Evolutionary conservation across 352 stramenopile species (phyloP), one percentile per base, ranked within the genome.

Genomic region (Pythium brachiatum): DNA sequence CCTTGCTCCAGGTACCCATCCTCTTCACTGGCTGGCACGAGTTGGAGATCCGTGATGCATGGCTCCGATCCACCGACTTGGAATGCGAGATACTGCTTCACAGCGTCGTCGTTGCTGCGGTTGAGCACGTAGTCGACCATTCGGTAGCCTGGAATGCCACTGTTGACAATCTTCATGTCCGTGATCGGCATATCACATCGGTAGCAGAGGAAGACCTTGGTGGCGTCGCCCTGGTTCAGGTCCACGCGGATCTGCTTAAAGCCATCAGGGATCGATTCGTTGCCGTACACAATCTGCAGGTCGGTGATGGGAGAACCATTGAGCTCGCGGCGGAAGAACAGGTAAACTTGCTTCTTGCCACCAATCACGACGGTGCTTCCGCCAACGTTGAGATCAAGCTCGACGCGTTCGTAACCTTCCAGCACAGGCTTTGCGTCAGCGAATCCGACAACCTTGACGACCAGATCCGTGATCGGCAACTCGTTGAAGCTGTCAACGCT

Each of bases 181-280:
- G 84, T 94, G 57, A 96, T 89, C 7, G 87, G 87, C 84, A 95
- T 94, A 66, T 96, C 87, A 57, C 84, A 90, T 3, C 86, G 82
- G 60, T 95, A 96, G 62, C 87, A 96, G 29, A 96, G 62, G 48
- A 89, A 93, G 6, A 94, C 84, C 39, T 90, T 93, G 13, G 78
- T 80, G 52, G 79, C 87, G 65, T 91, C 86, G 8, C 86, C 83
- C 64, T 95, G 86, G 52, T 96, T 96, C 9, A 96, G 51, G 47
- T 96, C 87, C n/a, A 92, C 77, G 46, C 83, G 76, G 43, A 96
- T 92, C 51, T 89, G 73, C 60, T 93, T 94, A 66, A 94, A 95
- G 20, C 87, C 87, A 69, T 96, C 87, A 7, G 87, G 87, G n/a
- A 93, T 72, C 0, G 79, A 62, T 38, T 96, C 84, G n/a, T 78